phyloP scores from a whole-genome alignment of 148 eudicot genomes.

The Cornus controversa region DNA sequence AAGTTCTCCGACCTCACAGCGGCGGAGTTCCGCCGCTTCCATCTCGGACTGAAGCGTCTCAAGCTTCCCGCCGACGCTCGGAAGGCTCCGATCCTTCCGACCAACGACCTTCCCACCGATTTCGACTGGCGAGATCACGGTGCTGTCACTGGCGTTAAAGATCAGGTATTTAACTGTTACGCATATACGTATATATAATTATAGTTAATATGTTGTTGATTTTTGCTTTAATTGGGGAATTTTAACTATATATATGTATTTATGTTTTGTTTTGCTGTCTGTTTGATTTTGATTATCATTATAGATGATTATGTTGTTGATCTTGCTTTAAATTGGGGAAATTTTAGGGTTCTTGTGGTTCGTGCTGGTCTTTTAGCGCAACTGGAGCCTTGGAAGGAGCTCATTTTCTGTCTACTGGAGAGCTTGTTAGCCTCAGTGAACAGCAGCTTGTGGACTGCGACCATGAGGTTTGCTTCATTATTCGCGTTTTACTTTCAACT shows the following conservation, averaged over 20 bases:
- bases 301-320: not conserved
- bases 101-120: slow-evolving; percentile 55
- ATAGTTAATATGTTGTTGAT: too few relatives aligned
- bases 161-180: slow-evolving; percentile 48
- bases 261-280: too few relatives aligned
- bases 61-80: slow-evolving; percentile 62
- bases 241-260: too few relatives aligned
- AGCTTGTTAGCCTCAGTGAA: slow-evolving; percentile 84
- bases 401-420: slow-evolving; percentile 66
- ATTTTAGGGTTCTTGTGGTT: slow-evolving; percentile 79
- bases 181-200: not conserved
- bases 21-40: slow-evolving; percentile 51
- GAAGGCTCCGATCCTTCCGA: slow-evolving; percentile 74
- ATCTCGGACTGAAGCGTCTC: slow-evolving; percentile 48
- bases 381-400: slow-evolving; percentile 92
- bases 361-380: slow-evolving; percentile 88
- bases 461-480: slow-evolving; percentile 58
- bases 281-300: too few relatives aligned
- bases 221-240: too few relatives aligned
- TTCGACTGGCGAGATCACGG: slow-evolving; percentile 91
- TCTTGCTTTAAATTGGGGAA: slow-evolving; percentile 1
- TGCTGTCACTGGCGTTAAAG: slow-evolving; percentile 72
- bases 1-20: slow-evolving; percentile 84
- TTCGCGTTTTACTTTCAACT: not conserved
- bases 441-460: slow-evolving; percentile 92